Percentiles rank a stretch among this genome's conserved stretches.
phyloP scores from a whole-genome alignment of 2,329 filamentous ascomycete genomes.

The Calycina herbarum region DNA sequence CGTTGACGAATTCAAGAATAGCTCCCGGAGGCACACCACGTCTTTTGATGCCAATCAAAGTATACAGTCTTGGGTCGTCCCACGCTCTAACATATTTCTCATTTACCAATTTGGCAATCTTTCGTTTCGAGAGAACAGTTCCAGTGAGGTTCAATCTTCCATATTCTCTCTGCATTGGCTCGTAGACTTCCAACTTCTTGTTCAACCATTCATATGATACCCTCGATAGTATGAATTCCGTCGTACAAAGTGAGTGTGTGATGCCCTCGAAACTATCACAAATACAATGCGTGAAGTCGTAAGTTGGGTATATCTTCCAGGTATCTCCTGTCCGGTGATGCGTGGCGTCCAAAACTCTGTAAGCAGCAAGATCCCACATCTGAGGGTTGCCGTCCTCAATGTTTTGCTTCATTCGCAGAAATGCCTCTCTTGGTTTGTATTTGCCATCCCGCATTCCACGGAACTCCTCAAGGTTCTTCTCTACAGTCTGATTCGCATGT shows the following conservation, averaged over 20 bases:
- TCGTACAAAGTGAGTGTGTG: constrained; percentile 89
- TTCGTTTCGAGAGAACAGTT: constrained; percentile 84
- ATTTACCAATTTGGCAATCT: constrained; percentile 76
- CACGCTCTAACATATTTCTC: constrained; percentile 79
- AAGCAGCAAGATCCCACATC: constrained; percentile 95
- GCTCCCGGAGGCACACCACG: constrained; percentile 86
- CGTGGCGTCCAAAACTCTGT: constrained; percentile 74
- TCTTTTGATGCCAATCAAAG: constrained; percentile 78
- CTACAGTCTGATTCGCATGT: constrained; percentile 72
- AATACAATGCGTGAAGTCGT: constrained; percentile 88
- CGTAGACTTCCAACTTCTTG: constrained; percentile 76
- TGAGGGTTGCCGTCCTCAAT: constrained; percentile 83
- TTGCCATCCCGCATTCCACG: constrained; percentile 88
- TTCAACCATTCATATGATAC: constrained; percentile 91
- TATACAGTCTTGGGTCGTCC: constrained; percentile 91
- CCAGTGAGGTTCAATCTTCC: constrained; percentile 77
- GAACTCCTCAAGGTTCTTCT: constrained; percentile 80
- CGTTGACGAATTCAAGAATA: constrained; percentile 85
- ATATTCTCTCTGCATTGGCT: constrained; percentile 92
- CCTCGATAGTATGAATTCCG: constrained; percentile 82
- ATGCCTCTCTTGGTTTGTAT: constrained; percentile 81
- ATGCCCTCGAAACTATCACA: constrained; percentile 92
- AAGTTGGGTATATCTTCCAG: constrained; percentile 95
- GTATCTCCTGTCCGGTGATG: constrained; percentile 78
- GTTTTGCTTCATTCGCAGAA: constrained; percentile 91